Base-by-base conservation (phyloP, 306 rosid species). In the Begonia masoniana region DNA sequence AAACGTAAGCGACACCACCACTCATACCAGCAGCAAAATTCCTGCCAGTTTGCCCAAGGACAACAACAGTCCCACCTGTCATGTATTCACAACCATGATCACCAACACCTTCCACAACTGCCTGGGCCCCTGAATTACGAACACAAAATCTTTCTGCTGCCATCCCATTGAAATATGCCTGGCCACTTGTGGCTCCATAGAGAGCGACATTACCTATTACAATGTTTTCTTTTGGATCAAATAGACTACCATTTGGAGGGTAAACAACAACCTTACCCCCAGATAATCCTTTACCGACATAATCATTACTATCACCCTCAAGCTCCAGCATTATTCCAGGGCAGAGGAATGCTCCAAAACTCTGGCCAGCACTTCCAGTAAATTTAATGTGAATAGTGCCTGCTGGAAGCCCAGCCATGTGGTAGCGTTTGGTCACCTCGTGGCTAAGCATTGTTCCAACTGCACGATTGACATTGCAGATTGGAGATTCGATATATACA, bases 361-460 rank as follows among this genome's bases (percentile, higher is more conserved):
- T 92, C 76, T 92, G 99, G 24, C 99, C 99, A 14, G 95, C 94
- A 73, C 93, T 92, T 46, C 99, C 99, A 62, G 15, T 57, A 74
- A 92, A 77, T 74, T 68, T 87, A 47, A 92, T 74, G 63, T 92
- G 99, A 59, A 92, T 81, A 50, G 95, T 81, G 49, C 86, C 99
- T 26, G 79, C 63, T 10, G 99, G 99, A 76, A 92, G 99, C 62
- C 96, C 99, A 57, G 68, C 88, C 72, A 71, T 67, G 61, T 56
- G 80, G 68, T 92, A 86, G 56, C 73, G 78, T 39, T 92, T 92
- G 55, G 96, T 92, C 68, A 92, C 93, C 78, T 92, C 87, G 49
- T 92, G 99, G 75, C 99, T 92, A 64, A 92, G 99, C 96, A 86
- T 92, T 35, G 99, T 92, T 62, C 99, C 99, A 67, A 86, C 99